Percentiles rank a stretch among this genome's conserved stretches.
These are phyloP conservation scores for Aschersonia sp. DNA, from an alignment of 2,329 filamentous ascomycete genomes.

Conservation along the genomic window DNA sequence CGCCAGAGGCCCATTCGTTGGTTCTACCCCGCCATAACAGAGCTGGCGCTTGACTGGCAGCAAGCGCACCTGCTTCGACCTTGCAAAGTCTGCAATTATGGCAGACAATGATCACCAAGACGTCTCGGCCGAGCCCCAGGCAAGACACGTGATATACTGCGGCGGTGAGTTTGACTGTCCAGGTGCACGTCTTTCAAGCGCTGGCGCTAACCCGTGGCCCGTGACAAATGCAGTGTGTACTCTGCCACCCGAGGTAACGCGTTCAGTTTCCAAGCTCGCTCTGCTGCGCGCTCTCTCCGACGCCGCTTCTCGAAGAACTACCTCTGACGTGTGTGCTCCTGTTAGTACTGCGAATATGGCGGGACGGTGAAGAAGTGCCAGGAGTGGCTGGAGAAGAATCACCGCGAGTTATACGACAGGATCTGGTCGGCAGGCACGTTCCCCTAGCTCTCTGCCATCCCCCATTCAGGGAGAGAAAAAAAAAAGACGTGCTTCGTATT, in stretches of 20 bases:
- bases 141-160: constrained; percentile 40
- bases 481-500: neutral
- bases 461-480: neutral
- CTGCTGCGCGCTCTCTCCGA: neutral
- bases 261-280: neutral
- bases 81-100: constrained; percentile 25
- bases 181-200: constrained; percentile 1
- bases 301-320: too few relatives aligned
- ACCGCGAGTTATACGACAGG: constrained; percentile 57
- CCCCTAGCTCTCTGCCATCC: neutral
- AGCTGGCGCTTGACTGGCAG: constrained; percentile 9
- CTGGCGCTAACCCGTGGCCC: constrained; percentile 1
- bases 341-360: constrained; percentile 94
- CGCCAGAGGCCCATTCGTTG: neutral
- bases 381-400: constrained; percentile 74
- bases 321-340: too few relatives aligned
- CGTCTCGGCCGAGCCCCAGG: constrained; percentile 29
- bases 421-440: constrained; percentile 74
- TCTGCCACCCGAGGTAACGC: constrained; percentile 48
- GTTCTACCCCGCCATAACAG: constrained; percentile 18
- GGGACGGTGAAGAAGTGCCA: constrained; percentile 93
- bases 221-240: constrained; percentile 36
- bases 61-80: constrained; percentile 1
- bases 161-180: constrained; percentile 33
- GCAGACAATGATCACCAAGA: constrained; percentile 33